Evolutionary conservation across 1,284 basidiomycete species (phyloP).

Genomic region (Cutaneotrichosporon mucoides): DNA sequence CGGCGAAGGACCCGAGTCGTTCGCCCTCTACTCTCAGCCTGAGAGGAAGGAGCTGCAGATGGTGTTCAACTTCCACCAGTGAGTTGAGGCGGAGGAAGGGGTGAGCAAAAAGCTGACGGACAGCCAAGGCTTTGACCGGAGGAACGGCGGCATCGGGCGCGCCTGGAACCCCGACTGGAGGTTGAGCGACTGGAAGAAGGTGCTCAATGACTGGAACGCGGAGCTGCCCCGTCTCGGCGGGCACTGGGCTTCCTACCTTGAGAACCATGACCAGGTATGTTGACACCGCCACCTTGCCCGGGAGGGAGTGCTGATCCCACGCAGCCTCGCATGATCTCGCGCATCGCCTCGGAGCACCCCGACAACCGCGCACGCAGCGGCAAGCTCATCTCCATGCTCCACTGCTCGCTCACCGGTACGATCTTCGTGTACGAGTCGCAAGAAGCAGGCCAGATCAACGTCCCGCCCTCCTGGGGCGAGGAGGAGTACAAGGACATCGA

Average conservation of each 20-base stretch:
- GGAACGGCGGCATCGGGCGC: constrained; percentile 21
- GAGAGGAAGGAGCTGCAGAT: constrained; percentile 60
- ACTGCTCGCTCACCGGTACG: constrained; percentile 62
- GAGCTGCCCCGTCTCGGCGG: constrained; percentile 58
- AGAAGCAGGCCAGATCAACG: constrained; percentile 66
- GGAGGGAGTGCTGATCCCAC: no score
- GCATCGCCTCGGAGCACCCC: constrained; percentile 61
- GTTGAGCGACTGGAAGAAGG: constrained; percentile 57
- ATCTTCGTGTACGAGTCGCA: constrained; percentile 70
- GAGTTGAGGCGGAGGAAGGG: constrained; percentile 43
- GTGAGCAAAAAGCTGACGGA: constrained; percentile 51
- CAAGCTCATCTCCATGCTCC: constrained; percentile 62
- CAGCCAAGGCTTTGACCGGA: constrained; percentile 32
- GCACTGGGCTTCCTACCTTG: constrained; percentile 54
- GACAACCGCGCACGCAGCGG: constrained; percentile 58
- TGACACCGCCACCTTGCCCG: no score
- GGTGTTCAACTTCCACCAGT: constrained; percentile 52
- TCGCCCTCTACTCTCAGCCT: constrained; percentile 59
- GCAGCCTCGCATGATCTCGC: constrained; percentile 58
- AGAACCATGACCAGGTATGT: constrained; percentile 34
- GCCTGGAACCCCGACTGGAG: constrained; percentile 51
- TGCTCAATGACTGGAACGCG: constrained; percentile 60
- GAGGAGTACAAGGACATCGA: constrained; percentile 64
- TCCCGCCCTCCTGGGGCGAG: constrained; percentile 61
- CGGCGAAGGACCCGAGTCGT: constrained; percentile 6